Evolutionary conservation across 805 yeast species (phyloP), one percentile per base, ranked within the genome.

Genomic region (Allodekkera sacchari): DNA sequence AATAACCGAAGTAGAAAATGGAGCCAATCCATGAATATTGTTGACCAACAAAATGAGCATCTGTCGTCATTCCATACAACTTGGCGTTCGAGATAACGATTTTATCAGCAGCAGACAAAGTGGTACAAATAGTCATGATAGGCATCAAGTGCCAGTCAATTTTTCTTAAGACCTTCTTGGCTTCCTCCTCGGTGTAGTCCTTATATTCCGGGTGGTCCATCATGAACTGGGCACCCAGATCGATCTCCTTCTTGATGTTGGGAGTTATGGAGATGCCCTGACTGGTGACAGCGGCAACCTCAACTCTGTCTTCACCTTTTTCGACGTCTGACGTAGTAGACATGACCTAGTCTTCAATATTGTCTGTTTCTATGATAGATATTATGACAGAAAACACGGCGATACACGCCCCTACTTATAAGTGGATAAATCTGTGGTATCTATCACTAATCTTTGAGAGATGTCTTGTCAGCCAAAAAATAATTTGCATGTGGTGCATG

Each of bases 51-150:
- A 76, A 64, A 10, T 61, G 47, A 36, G 72, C 48, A 38, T 71
- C 79, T 3, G 48, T 47, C 35, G 64, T 51, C 19, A 77, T 44
- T 3, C 79, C 81, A 64, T 74, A 47, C 35, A 77, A 61, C 2
- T 78, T 63, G 1, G 80, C 77, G 33, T 33, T 37, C 19, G 45
- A 39, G 11, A 41, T 25, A 11, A 45, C 36, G 15, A 37, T 35
- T 27, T 43, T 43, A 31, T 30, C 32, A 19, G 17, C 14, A 18
- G 10, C 22, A 7, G 16, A 22, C 11, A n/a, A 18, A 21, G 23
- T 22, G 22, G 9, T 22, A 8, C n/a, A 10, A 12, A 30, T 11
- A 21, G 10, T 22, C 73, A 17, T 30, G 14, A 55, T 39, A 3
- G 67, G 67, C 30, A 62, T 34, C 20, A 61, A 33, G 33, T 48